Percentiles rank a stretch among this genome's conserved stretches.
phyloP scores from a whole-genome alignment of 441 rosid genomes.

The Syzygium syzygioides region DNA sequence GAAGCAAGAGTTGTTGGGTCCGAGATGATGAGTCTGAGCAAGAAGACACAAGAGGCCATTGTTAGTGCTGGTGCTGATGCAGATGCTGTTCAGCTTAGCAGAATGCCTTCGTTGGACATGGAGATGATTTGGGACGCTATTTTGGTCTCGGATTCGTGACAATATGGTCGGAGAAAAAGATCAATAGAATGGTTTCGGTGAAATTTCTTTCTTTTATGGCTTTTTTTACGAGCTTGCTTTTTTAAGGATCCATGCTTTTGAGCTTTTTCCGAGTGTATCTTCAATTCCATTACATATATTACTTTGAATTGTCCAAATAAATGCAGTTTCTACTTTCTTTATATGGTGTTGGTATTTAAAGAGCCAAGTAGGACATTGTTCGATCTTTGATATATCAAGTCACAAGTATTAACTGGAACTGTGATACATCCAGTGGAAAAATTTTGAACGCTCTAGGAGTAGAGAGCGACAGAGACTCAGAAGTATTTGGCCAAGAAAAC shows the following conservation, averaged over 20 bases:
- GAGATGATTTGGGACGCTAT: constrained; percentile 95
- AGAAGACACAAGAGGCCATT: constrained; percentile 22
- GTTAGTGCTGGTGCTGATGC: constrained; percentile 19
- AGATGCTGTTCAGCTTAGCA: constrained; percentile 74
- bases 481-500: background rate
- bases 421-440: background rate
- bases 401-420: background rate
- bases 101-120: constrained; percentile 97
- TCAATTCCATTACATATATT: background rate
- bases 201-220: background rate
- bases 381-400: background rate
- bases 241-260: background rate
- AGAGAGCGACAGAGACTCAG: background rate
- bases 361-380: background rate
- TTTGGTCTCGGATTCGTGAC: constrained; percentile 44
- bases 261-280: background rate
- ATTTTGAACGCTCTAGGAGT: background rate
- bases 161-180: background rate
- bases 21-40: constrained; percentile 20
- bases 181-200: background rate
- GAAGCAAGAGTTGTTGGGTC: constrained; percentile 20
- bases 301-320: background rate
- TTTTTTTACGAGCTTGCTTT: background rate
- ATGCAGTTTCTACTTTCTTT: background rate
- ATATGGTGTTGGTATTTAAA: background rate